phyloP scores from a whole-genome alignment of 106 monocot species.

The Cymbidium sinense region DNA sequence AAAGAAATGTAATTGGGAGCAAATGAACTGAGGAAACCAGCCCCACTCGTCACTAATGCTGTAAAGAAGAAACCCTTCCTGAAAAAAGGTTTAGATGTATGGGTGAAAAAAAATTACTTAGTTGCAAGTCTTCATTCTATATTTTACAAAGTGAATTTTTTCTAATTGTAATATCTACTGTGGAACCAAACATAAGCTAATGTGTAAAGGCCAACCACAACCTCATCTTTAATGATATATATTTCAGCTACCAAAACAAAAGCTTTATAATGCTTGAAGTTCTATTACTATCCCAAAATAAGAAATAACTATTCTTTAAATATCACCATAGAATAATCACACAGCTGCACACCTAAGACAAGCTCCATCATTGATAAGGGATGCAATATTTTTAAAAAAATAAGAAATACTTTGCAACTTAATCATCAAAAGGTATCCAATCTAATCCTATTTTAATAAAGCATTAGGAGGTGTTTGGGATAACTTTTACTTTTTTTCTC shows the following conservation, averaged over 20 bases:
- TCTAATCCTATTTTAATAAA: no score
- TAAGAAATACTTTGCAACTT: no score
- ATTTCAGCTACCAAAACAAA: not conserved
- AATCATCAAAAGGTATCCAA: no score
- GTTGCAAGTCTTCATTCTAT: not conserved
- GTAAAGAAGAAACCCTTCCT: constrained; percentile 72
- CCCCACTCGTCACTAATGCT: constrained; percentile 43
- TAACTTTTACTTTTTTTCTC: no score
- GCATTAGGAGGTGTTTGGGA: no score
- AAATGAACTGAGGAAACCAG: constrained; percentile 49
- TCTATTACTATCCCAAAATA: not conserved
- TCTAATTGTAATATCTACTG: not conserved
- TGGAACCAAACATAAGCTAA: no score
- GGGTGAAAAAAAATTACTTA: not conserved
- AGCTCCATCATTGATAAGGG: not conserved
- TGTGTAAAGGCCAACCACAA: no score
- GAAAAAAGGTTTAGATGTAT: constrained; percentile 6
- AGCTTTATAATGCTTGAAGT: not conserved
- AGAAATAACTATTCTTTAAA: not conserved
- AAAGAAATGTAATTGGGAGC: constrained; percentile 46
- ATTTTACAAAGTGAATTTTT: not conserved
- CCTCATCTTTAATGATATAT: no score
- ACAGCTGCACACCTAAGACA: not conserved
- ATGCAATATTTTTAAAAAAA: no score
- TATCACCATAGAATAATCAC: not conserved